Conservation (phyloP, 331 rosid species). For the Arachis monticola region DNA sequence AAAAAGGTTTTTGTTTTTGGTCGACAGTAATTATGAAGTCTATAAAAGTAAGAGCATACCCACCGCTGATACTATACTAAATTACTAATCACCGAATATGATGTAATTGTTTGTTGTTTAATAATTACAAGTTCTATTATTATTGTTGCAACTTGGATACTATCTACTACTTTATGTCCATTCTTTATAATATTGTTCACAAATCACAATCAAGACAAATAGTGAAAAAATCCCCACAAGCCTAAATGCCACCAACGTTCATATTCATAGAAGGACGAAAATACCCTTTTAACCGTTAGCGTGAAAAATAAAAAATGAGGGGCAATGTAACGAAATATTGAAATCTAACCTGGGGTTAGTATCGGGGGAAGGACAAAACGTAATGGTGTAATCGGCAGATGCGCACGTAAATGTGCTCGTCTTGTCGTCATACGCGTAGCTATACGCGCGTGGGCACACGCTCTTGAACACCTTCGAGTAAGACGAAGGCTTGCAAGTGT, state of each 20-base stretch:
- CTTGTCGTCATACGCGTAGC: conserved; percentile 90
- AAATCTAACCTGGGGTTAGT: conserved; percentile 62
- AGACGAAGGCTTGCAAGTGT: conserved; percentile 73
- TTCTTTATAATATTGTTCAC: not conserved
- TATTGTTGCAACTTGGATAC: not conserved
- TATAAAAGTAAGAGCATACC: not conserved
- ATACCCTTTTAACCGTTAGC: conserved; percentile 12
- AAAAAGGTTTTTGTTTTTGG: too few relatives aligned
- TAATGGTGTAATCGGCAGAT: conserved; percentile 61
- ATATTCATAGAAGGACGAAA: conserved; percentile 12
- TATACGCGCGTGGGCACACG: conserved; percentile 90
- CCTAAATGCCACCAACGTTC: not conserved
- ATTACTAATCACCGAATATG: not conserved
- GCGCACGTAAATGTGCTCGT: conserved; percentile 90
- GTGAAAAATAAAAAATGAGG: not conserved
- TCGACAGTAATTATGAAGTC: too few relatives aligned
- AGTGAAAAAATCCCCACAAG: not conserved
- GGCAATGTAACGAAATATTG: not conserved
- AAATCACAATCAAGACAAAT: not conserved
- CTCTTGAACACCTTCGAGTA: conserved; percentile 69
- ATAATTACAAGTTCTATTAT: not conserved
- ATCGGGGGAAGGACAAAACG: conserved; percentile 70
- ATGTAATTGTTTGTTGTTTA: not conserved
- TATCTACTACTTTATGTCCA: not conserved
- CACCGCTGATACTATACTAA: not conserved